Conservation (phyloP, 2,329 filamentous ascomycete genomes). For the Cyphellophora attinorum region DNA sequence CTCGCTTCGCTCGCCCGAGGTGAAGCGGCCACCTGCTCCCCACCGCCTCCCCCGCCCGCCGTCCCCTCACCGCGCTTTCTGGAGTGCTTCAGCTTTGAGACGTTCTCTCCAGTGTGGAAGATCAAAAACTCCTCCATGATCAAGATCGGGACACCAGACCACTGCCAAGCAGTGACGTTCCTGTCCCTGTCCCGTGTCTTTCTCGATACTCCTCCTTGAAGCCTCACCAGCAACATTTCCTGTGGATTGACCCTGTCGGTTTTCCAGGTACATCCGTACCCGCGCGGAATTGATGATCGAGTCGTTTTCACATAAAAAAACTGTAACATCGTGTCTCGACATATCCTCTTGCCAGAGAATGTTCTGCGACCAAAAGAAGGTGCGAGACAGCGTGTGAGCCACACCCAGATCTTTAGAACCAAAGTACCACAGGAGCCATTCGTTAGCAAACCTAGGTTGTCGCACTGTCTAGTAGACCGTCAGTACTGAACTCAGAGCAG, state of each 20-base stretch:
- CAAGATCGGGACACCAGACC: slow-evolving; percentile 5
- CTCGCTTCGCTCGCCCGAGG: no score
- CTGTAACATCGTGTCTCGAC: slow-evolving; percentile 4
- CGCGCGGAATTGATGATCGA: slow-evolving; percentile 8
- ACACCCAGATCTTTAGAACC: slow-evolving; percentile 59
- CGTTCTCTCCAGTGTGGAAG: slow-evolving; percentile 3
- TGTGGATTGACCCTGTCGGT: no score
- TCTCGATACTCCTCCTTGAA: background rate
- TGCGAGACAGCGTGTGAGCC: slow-evolving; percentile 52
- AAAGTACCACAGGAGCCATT: slow-evolving; percentile 63
- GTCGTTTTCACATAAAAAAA: slow-evolving; percentile 11
- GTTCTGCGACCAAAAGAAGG: slow-evolving; percentile 65
- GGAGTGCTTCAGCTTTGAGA: slow-evolving; percentile 4
- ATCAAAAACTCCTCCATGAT: slow-evolving; percentile 6
- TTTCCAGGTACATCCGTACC: slow-evolving; percentile 5
- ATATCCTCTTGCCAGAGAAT: slow-evolving; percentile 46
- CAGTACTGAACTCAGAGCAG: background rate
- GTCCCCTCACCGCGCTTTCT: no score
- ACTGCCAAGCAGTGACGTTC: slow-evolving; percentile 4
- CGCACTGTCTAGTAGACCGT: slow-evolving; percentile 29
- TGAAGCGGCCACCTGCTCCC: no score
- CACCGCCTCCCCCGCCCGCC: no score
- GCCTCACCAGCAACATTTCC: background rate
- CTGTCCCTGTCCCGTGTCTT: background rate
- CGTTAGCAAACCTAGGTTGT: slow-evolving; percentile 48